These are phyloP conservation scores for Geranium incanum DNA, from an alignment of 441 rosid species.

Conservation along the genomic window DNA sequence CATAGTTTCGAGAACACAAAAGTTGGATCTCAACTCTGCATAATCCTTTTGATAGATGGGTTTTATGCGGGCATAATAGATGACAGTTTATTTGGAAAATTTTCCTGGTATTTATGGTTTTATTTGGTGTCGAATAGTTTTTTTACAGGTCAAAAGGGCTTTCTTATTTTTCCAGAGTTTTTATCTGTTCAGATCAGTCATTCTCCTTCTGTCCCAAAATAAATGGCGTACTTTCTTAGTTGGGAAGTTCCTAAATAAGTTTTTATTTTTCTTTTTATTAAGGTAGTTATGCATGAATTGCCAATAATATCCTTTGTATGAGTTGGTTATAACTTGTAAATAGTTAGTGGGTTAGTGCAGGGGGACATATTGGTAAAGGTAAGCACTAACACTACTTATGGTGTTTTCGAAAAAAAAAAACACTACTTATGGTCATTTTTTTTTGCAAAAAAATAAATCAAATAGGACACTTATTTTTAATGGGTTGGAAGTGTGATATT, in stretches of 20 bases:
- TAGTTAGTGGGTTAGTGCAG: neutral
- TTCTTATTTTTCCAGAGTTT: neutral
- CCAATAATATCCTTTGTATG: slow-evolving; percentile 3
- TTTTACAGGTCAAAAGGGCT: neutral
- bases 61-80: neutral
- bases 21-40: neutral
- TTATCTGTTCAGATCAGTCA: neutral
- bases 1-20: neutral
- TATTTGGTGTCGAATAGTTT: neutral
- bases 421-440: neutral
- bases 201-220: neutral
- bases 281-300: neutral
- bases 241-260: neutral
- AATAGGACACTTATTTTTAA: slow-evolving; percentile 5
- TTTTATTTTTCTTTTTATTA: too few species aligned
- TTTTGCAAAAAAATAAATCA: neutral
- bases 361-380: neutral
- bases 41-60: neutral
- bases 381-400: neutral
- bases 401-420: neutral
- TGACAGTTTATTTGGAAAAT: neutral
- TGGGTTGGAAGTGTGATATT: slow-evolving; percentile 6
- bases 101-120: neutral
- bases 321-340: slow-evolving; percentile 5
- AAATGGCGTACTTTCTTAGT: neutral